phyloP scores from a whole-genome alignment of 2,329 filamentous ascomycete genomes.

The Cryphonectria naterciae region DNA sequence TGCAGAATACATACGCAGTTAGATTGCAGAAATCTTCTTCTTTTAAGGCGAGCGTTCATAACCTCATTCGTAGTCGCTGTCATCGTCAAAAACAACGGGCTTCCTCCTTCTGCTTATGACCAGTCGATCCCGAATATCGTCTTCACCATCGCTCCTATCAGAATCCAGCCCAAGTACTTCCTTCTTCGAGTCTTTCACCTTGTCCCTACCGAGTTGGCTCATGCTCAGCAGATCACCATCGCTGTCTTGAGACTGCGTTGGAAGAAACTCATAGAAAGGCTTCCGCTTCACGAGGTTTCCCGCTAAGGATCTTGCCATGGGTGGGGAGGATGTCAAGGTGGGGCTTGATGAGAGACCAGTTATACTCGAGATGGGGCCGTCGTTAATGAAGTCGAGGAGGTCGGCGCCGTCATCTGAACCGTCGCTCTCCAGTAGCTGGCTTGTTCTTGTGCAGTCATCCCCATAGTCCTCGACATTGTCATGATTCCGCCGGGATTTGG shows the following conservation, averaged over 20 bases:
- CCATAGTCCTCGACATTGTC: constrained; percentile 53
- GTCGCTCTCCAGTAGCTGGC: constrained; percentile 50
- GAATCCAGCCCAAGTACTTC: constrained; percentile 13
- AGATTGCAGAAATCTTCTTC: background rate
- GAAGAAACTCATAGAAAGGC: constrained; percentile 9
- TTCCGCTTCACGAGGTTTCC: background rate
- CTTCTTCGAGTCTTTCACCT: background rate
- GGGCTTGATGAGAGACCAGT: constrained; percentile 18
- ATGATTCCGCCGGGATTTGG: background rate
- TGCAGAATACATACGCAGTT: background rate
- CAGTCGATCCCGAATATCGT: constrained; percentile 29
- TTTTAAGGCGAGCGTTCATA: background rate
- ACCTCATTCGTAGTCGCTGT: constrained; percentile 26
- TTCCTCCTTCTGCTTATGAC: constrained; percentile 31
- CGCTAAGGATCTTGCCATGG: background rate
- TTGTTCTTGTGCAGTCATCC: constrained; percentile 56
- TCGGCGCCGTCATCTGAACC: constrained; percentile 55
- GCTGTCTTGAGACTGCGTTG: constrained; percentile 22
- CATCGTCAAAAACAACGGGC: constrained; percentile 23
- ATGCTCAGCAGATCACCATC: constrained; percentile 26
- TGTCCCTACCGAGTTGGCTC: constrained; percentile 24
- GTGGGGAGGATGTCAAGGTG: constrained; percentile 7
- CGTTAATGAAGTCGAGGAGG: constrained; percentile 60
- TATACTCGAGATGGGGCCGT: constrained; percentile 36
- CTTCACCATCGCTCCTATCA: constrained; percentile 16